Percentiles rank a stretch among this genome's conserved stretches.
phyloP scores from a whole-genome alignment of 352 stramenopile genomes.

The Hyphochytrium catenoides region DNA sequence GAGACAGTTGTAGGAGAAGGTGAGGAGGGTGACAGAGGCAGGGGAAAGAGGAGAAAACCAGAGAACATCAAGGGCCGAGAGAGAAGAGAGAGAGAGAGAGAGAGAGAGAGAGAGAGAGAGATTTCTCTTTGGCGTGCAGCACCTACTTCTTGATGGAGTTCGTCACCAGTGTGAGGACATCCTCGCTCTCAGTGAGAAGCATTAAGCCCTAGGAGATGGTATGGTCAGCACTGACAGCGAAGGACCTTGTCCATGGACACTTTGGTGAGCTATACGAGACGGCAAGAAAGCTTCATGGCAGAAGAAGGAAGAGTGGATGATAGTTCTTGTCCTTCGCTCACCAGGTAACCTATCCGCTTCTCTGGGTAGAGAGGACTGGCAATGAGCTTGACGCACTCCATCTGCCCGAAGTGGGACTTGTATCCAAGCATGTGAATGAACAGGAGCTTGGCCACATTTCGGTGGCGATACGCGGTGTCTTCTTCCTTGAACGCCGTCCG shows the following conservation, averaged over 20 bases:
- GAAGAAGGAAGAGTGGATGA: neutral
- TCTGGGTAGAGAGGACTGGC: conserved; percentile 94
- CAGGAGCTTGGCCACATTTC: conserved; percentile 97
- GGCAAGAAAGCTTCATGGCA: too few relatives aligned
- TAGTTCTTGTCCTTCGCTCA: conserved; percentile 6
- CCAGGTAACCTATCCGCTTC: conserved; percentile 97
- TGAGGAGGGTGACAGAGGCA: neutral
- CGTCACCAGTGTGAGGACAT: conserved; percentile 97
- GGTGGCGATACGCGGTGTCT: conserved; percentile 85
- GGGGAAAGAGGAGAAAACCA: neutral
- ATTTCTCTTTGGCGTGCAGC: too few relatives aligned
- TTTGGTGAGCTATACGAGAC: too few relatives aligned
- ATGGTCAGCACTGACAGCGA: too few relatives aligned
- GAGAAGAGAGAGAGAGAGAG: too few relatives aligned
- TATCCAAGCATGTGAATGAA: conserved; percentile 99
- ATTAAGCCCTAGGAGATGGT: conserved; percentile 66
- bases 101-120: too few relatives aligned
- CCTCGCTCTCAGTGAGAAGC: conserved; percentile 90
- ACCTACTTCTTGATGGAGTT: conserved; percentile 95
- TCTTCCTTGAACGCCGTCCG: conserved; percentile 96
- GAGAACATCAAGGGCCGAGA: too few relatives aligned
- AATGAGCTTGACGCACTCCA: conserved; percentile 99
- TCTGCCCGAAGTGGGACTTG: conserved; percentile 97
- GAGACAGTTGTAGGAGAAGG: neutral
- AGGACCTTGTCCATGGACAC: too few relatives aligned